These are phyloP conservation scores for Kregervanrija pseudodelftensis DNA, from an alignment of 805 yeast genomes.

Conservation along the genomic window DNA sequence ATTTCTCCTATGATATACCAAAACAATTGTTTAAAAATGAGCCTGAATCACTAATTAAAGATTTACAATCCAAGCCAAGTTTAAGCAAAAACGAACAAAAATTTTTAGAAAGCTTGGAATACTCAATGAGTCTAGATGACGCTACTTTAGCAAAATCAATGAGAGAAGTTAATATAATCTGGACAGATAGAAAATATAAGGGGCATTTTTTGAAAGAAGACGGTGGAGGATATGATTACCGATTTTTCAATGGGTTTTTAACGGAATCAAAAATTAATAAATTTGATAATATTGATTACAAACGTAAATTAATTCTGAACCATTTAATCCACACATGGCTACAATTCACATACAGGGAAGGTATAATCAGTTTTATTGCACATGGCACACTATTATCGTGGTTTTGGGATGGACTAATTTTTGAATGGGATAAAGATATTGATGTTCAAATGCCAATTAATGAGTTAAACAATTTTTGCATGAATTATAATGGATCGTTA, in stretches of 20 bases:
- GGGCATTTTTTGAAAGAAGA: constrained; percentile 32
- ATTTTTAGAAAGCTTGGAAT: constrained; percentile 28
- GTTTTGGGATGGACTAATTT: constrained; percentile 47
- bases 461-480: constrained; percentile 38
- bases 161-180: constrained; percentile 25
- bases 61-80: constrained; percentile 4
- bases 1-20: constrained; percentile 16
- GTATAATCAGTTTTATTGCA: constrained; percentile 31
- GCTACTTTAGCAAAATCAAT: constrained; percentile 32
- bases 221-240: constrained; percentile 54
- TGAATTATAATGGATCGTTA: constrained; percentile 36
- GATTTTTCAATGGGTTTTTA: constrained; percentile 49
- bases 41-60: constrained; percentile 13
- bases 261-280: constrained; percentile 29
- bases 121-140: constrained; percentile 20
- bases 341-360: constrained; percentile 32
- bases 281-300: constrained; percentile 26
- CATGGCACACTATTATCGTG: constrained; percentile 32
- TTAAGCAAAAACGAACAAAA: constrained; percentile 19
- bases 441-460: constrained; percentile 45
- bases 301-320: constrained; percentile 31
- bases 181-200: constrained; percentile 12
- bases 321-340: constrained; percentile 38
- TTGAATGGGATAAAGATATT: constrained; percentile 51
- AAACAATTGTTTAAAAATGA: constrained; percentile 18